Evolutionary conservation across 2,329 filamentous ascomycete genomes (phyloP), one percentile per base, ranked within the genome.

Genomic region (Aspergillus persii): DNA sequence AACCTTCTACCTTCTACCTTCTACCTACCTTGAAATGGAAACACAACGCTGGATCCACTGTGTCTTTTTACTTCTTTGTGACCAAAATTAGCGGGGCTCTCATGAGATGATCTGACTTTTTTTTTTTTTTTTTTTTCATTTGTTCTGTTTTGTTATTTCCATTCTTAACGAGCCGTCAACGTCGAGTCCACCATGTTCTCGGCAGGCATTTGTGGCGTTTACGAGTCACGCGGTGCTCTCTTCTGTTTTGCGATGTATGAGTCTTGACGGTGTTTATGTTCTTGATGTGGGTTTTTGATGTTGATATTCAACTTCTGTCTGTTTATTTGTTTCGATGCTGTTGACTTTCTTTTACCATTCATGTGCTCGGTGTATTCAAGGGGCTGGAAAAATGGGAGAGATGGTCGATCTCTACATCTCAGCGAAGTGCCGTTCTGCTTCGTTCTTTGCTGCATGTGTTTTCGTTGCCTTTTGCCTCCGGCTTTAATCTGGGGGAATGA

Each of bases 281-380:
- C 39, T 49, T 53, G 61, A 44, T 50, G 61, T 62, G 36, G 50
- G 26, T 53, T 26, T 55, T 53, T 18, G 18, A 48, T 57, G 31
- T 56, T 59, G 50, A 44, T 58, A 60, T 61, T 41, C 15, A 29
- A 51, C 50, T 60, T 58, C 58, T 59, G 29, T 57, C 29, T 58
- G 53, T 41, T n/a, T 50, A 47, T 60, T 50, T 56, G 44, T 58
- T 55, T 54, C 50, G 30, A 49, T 63, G 30, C 57, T 54, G 51
- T 61, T 23, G 18, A 23, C 18, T 23, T 23, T 23, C 18, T 23
- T 23, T 23, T 23, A 23, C 18, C 18, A 23, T 57, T 52, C 54
- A 44, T 54, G 55, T 52, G 53, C 59, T 61, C 52, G 60, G 59
- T 67, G 63, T 69, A 66, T 61, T 62, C 69, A 61, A 65, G 61